Evolutionary conservation across 345 rosid species (phyloP).

Genomic region (Stellera chamaejasme): DNA sequence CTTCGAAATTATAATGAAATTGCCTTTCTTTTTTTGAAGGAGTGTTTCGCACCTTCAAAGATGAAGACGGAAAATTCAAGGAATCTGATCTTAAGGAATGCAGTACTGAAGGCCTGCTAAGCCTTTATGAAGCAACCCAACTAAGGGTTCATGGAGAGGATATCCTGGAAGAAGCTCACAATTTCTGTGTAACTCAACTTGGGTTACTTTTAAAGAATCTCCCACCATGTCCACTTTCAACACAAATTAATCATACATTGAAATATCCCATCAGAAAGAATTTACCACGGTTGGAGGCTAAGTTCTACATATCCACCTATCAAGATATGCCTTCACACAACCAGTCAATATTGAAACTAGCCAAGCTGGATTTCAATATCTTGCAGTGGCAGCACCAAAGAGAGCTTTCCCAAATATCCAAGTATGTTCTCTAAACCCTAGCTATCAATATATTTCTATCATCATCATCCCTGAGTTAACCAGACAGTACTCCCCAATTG

Average conservation of each 20-base stretch:
- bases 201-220: neutral
- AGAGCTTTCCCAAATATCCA: slow-evolving; percentile 12
- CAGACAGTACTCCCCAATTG: neutral
- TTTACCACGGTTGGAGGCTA: slow-evolving; percentile 12
- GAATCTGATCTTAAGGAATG: neutral
- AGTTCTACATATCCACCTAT: slow-evolving; percentile 12
- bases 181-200: neutral
- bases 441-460: too few relatives aligned
- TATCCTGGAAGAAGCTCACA: neutral
- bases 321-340: slow-evolving; percentile 5
- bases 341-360: slow-evolving; percentile 9
- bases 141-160: slow-evolving; percentile 16
- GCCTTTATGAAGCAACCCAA: slow-evolving; percentile 11
- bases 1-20: too few relatives aligned
- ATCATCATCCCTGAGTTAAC: too few relatives aligned
- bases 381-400: slow-evolving; percentile 13
- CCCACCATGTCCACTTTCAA: neutral
- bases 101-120: slow-evolving; percentile 6
- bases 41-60: slow-evolving; percentile 19
- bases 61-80: slow-evolving; percentile 10
- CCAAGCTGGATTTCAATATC: slow-evolving; percentile 22
- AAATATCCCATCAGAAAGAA: slow-evolving; percentile 9
- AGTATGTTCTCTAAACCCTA: neutral
- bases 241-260: slow-evolving; percentile 11
- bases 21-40: slow-evolving; percentile 1